Conservation (phyloP, 1,284 basidiomycete species). For the Cutaneotrichosporon spelunceum region DNA sequence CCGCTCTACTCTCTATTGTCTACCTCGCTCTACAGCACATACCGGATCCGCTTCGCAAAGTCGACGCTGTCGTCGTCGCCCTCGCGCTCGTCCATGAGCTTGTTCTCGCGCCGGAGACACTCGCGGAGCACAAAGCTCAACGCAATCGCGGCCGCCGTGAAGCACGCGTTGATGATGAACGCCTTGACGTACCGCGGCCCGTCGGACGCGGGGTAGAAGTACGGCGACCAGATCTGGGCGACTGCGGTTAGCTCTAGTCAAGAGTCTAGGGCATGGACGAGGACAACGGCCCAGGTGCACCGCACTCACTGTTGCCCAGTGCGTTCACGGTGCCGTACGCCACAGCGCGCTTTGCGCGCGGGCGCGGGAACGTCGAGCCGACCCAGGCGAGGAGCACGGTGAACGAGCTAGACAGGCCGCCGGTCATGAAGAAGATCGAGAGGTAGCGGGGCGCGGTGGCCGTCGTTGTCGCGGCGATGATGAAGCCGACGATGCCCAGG, state of each 20-base stretch:
- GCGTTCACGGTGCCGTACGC: conserved; percentile 43
- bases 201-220: conserved; percentile 33
- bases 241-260: conserved; percentile 11
- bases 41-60: conserved; percentile 1
- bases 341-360: conserved; percentile 37
- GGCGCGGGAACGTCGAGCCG: conserved; percentile 39
- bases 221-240: conserved; percentile 43
- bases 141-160: conserved; percentile 29
- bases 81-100: conserved; percentile 13
- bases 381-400: conserved; percentile 43
- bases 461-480: conserved; percentile 33
- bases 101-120: conserved; percentile 30
- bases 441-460: conserved; percentile 35
- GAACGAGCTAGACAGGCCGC: conserved; percentile 35
- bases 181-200: conserved; percentile 29
- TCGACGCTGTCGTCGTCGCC: neutral
- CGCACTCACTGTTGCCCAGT: conserved; percentile 28
- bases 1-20: neutral
- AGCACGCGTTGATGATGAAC: conserved; percentile 34
- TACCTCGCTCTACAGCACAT: neutral
- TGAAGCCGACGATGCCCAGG: conserved; percentile 42
- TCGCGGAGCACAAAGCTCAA: conserved; percentile 31
- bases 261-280: neutral
- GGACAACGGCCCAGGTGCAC: neutral
- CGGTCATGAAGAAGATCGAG: conserved; percentile 36